Base-by-base conservation (phyloP, 495 filamentous ascomycete species). In the Aspergillus hancockii region DNA sequence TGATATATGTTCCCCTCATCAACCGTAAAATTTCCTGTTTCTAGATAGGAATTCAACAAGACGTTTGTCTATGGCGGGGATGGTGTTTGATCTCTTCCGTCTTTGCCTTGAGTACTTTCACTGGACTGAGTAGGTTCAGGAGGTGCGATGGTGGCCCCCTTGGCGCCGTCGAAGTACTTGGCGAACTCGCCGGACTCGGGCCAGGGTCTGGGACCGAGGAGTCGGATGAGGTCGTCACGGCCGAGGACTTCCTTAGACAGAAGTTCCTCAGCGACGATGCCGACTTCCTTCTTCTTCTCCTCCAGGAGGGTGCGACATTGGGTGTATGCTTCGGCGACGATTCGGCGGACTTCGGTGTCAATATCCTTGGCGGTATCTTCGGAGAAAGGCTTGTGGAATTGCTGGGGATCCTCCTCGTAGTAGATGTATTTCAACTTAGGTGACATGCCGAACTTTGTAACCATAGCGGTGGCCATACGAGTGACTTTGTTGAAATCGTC, bases 401-500 rank as follows among this genome's bases (percentile, higher is more conserved):
- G 86, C 62, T 91, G 84, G 54, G 88, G 77, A 63, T 93, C 87
- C 66, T 94, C 87, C 60, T 93, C 88, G 73, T 92, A 98, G 78
- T 94, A 88, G 57, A 98, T 79, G 58, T 90, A 93, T 22, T 93
- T 91, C 51, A 98, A 85, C 74, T 95, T 93, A 58, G 89, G 85
- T 38, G 89, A 93, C 94, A 98, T 98, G 64, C 94, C 94, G 85
- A 90, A 98, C 73, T 95, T 89, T 41, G 94, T 98, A 22, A 98
- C 94, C 94, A 98, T 98, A 28, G 87, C 83, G 4, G 90, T 93
- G 9, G 94, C 95, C 91, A 96, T 91, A 49, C 85, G 83, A 9
- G 95, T 98, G 28, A 97, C 95, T 75, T 98, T 98, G 75, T 96
- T 96, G 82, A 98, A 98, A 69, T 98, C 94, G 71, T 98, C 94